These are phyloP conservation scores for Sinapis alba DNA, from an alignment of 441 rosid genomes.

Conservation along the genomic window DNA sequence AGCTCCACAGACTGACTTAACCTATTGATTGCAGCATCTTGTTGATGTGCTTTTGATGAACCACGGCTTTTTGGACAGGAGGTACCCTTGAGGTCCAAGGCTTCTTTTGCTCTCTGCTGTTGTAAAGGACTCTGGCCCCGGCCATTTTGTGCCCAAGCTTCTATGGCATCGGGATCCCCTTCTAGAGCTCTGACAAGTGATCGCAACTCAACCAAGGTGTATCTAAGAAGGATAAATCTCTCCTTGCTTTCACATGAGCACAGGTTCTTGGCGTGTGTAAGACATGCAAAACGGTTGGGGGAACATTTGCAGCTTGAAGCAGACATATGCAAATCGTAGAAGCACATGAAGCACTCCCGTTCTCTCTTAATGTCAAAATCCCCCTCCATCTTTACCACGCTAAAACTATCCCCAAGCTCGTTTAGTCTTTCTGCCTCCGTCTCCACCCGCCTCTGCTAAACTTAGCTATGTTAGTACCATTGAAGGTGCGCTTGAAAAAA, in stretches of 20 bases:
- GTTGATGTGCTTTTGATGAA: constrained; percentile 59
- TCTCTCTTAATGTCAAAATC: constrained; percentile 62
- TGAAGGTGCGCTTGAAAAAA: constrained; percentile 1
- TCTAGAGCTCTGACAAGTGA: constrained; percentile 68
- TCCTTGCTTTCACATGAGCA: constrained; percentile 66
- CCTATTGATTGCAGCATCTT: constrained; percentile 38
- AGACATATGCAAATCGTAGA: constrained; percentile 85
- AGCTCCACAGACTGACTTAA: constrained; percentile 55
- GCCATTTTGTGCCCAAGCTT: constrained; percentile 49
- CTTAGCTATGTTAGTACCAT: constrained; percentile 36
- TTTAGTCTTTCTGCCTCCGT: constrained; percentile 77
- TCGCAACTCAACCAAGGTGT: constrained; percentile 60
- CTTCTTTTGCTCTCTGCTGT: not conserved
- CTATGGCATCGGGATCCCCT: constrained; percentile 59
- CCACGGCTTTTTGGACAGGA: constrained; percentile 36
- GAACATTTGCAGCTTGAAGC: constrained; percentile 87
- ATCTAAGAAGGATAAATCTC: constrained; percentile 62
- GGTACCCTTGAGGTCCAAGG: not conserved
- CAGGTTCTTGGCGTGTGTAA: constrained; percentile 61
- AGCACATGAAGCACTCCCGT: constrained; percentile 84
- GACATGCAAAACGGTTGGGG: constrained; percentile 74
- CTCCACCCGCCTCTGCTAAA: constrained; percentile 65
- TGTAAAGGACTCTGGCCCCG: constrained; percentile 23
- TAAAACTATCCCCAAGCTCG: constrained; percentile 48
- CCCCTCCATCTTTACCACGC: constrained; percentile 60